These are phyloP conservation scores for Penicillium sp. DNA, from an alignment of 2,329 filamentous ascomycete genomes.

Conservation along the genomic window DNA sequence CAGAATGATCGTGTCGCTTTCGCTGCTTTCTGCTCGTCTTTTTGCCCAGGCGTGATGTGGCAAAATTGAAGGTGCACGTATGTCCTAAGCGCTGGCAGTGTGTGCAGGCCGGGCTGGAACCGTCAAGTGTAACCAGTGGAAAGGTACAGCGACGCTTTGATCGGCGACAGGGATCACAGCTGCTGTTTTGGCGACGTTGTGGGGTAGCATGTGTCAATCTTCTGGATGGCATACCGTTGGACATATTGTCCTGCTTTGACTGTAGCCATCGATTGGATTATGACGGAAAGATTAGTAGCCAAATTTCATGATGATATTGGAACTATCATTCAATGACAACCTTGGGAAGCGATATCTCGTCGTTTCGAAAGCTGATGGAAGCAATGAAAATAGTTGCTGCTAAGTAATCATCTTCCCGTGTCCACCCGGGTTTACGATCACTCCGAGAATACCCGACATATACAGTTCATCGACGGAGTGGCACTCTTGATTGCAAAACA, in stretches of 20 bases:
- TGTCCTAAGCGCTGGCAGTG: slow-evolving; percentile 22
- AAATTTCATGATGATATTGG: neutral
- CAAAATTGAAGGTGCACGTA: slow-evolving; percentile 24
- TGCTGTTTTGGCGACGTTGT: slow-evolving; percentile 25
- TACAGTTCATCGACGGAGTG: no score
- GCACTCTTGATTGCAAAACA: no score
- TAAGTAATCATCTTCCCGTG: neutral
- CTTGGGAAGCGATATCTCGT: neutral
- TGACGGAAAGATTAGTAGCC: neutral
- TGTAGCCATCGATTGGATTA: neutral
- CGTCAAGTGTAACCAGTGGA: neutral
- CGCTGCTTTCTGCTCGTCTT: neutral
- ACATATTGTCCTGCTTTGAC: neutral
- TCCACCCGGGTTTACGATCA: neutral
- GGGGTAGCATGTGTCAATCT: neutral
- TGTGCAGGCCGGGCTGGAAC: slow-evolving; percentile 5
- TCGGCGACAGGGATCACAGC: slow-evolving; percentile 27
- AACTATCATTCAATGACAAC: no score
- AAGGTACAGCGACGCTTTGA: slow-evolving; percentile 28
- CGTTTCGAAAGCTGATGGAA: neutral
- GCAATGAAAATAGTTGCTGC: neutral
- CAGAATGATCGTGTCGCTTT: neutral
- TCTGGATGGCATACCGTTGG: neutral
- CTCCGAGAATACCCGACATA: neutral
- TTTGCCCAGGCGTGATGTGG: slow-evolving; percentile 1